These are phyloP conservation scores for Plasmodium knowlesi DNA, from an alignment of 169 alveolate genomes.

Conservation along the genomic window DNA sequence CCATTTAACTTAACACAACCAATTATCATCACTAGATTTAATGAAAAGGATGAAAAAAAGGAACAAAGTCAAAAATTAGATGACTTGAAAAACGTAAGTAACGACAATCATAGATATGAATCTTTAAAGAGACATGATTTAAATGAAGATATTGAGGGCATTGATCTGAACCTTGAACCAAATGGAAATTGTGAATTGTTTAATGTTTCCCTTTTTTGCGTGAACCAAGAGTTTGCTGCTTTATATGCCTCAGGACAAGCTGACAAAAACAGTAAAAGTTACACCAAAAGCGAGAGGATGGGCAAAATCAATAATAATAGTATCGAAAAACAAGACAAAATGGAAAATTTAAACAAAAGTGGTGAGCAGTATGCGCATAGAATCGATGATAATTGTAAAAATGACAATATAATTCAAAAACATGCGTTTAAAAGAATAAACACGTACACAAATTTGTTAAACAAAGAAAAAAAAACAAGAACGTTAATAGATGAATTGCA, in stretches of 20 bases:
- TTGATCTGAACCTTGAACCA: conserved; percentile 9
- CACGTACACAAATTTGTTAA: neutral
- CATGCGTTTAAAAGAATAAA: neutral
- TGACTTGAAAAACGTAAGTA: neutral
- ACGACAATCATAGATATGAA: neutral
- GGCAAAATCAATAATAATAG: neutral
- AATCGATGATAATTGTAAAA: conserved; percentile 2
- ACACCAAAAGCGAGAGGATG: conserved; percentile 7
- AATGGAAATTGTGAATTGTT: neutral
- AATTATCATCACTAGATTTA: neutral
- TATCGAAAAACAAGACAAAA: neutral
- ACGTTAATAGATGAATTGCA: conserved; percentile 20
- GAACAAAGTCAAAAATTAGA: neutral
- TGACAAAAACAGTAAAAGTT: conserved; percentile 6
- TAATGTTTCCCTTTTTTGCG: conserved; percentile 9
- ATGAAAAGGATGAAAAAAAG: conserved; percentile 3
- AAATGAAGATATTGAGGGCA: neutral
- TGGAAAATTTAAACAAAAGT: neutral
- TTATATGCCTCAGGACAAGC: neutral
- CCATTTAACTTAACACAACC: conserved; percentile 22
- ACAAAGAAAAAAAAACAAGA: neutral
- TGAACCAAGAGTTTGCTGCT: neutral
- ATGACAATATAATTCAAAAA: neutral
- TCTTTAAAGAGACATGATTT: conserved; percentile 6
- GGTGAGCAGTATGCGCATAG: neutral